Conservation (phyloP, 2,329 filamentous ascomycete genomes). For the Dactylellina cionopaga region DNA sequence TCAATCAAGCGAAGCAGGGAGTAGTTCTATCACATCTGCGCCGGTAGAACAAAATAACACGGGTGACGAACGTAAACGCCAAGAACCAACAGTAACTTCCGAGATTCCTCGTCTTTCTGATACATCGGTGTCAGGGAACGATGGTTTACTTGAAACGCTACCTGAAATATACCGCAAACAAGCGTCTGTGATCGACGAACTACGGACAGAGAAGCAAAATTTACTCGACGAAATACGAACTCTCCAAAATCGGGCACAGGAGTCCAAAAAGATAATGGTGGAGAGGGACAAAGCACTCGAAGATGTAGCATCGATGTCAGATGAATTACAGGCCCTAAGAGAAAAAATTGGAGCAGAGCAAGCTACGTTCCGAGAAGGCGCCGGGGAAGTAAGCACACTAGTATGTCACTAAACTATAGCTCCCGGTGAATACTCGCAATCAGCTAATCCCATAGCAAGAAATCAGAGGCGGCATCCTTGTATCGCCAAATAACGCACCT, state of each 20-base stretch:
- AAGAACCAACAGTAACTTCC: background rate
- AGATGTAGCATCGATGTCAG: constrained; percentile 30
- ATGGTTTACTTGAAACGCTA: constrained; percentile 19
- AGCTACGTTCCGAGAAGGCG: constrained; percentile 31
- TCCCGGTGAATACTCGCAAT: background rate
- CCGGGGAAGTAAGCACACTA: constrained; percentile 27
- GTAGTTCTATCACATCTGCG: no score
- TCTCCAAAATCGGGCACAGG: constrained; percentile 9
- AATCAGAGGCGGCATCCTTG: constrained; percentile 24
- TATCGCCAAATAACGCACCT: constrained; percentile 37
- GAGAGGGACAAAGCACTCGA: constrained; percentile 43
- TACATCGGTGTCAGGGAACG: no score
- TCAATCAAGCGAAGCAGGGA: no score
- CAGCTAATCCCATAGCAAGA: constrained; percentile 10
- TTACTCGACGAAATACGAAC: constrained; percentile 26
- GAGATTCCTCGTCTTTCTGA: no score
- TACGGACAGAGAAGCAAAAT: constrained; percentile 30
- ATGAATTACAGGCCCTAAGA: constrained; percentile 30
- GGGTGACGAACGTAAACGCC: background rate
- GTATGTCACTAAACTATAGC: constrained; percentile 6
- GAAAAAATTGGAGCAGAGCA: constrained; percentile 26
- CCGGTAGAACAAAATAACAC: background rate
- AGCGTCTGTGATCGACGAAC: constrained; percentile 32
- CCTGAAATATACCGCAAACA: constrained; percentile 52
- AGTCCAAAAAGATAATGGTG: constrained; percentile 33